Evolutionary conservation across 2,329 filamentous ascomycete species (phyloP), one percentile per base, ranked within the genome.

Genomic region (Scedosporium apiospermum): DNA sequence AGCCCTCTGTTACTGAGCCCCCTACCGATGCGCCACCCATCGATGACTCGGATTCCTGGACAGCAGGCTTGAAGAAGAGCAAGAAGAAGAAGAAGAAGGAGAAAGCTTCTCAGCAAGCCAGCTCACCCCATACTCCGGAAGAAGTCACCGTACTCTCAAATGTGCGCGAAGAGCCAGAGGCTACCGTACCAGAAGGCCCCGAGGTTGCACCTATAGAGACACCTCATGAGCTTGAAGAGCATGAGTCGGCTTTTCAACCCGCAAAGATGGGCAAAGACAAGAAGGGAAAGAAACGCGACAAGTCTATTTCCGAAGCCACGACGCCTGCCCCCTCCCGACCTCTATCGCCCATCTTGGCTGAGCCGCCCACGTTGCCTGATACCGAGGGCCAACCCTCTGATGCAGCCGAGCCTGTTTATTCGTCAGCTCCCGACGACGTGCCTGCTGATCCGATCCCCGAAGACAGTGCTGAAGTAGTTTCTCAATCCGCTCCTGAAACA

Each of bases 211-310:
- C 59, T 9, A 7, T 41, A 21, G 26, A 38, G 2, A 34, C n/a
- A 9, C 12, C 10, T 6, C 30, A 44, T 18, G 38, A 9, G 34
- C 27, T 55, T 58, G 18, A 14, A 12, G 46, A 62, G 62, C 59
- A 62, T 58, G 42, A 63, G 62, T n/a, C 14, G 44, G 46, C 53
- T 18, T 30, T 41, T 14, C 23, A n/a, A n/a, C 18, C 41, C 23
- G 64, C 65, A 26, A 70, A 68, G 62, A 73, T 71, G 51, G 68
- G 67, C 64, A 71, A 71, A 53, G 71, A 68, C 64, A 69, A 69
- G 61, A 69, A 69, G 55, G 71, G 72, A 64, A 65, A 70, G 63
- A 75, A 66, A 30, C 27, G 26, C 14, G 21, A n/a, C 14, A 21
- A 23, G 26, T 16, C 55, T 30, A 57, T 57, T 23, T 27, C 51